These are phyloP conservation scores for Fusarium secorum DNA, from an alignment of 2,329 filamentous ascomycete species.

Conservation along the genomic window DNA sequence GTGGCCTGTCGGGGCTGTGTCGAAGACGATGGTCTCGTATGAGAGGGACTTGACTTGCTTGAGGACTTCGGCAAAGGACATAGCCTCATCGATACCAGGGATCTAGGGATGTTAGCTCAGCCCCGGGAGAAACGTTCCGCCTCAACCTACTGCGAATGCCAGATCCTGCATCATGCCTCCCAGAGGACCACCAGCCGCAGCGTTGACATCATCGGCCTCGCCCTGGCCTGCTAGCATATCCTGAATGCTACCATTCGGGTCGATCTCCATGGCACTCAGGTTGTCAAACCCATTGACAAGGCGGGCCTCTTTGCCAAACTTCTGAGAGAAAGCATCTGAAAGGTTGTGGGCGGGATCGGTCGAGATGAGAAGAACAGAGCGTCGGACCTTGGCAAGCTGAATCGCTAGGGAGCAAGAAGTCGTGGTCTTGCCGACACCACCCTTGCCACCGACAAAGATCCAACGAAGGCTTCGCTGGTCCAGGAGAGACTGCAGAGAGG, in stretches of 20 bases:
- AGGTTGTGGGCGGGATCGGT: conserved; percentile 99
- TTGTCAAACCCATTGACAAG: conserved; percentile 92
- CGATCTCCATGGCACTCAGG: conserved; percentile 98
- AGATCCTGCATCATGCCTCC: conserved; percentile 99
- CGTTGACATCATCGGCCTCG: conserved; percentile 72
- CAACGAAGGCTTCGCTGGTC: conserved; percentile 95
- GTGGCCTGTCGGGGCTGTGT: conserved; percentile 97
- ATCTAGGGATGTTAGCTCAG: conserved; percentile 65
- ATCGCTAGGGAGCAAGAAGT: conserved; percentile 98
- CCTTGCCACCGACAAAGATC: conserved; percentile 99
- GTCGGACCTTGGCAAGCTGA: conserved; percentile 92
- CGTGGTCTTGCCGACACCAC: conserved; percentile 98
- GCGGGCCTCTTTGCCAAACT: conserved; percentile 98
- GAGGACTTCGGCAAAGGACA: conserved; percentile 98
- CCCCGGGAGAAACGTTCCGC: not conserved
- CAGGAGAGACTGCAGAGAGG: conserved; percentile 91
- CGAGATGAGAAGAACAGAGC: conserved; percentile 95
- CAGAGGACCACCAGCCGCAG: conserved; percentile 72
- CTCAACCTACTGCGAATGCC: conserved; percentile 80
- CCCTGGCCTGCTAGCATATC: conserved; percentile 83
- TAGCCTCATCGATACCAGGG: conserved; percentile 97
- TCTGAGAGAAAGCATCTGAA: conserved; percentile 96
- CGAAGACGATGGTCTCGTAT: conserved; percentile 99
- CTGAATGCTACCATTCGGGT: conserved; percentile 97
- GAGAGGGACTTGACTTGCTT: conserved; percentile 99